Evolutionary conservation across 2,329 filamentous ascomycete species (phyloP).

Genomic region (Paraphoma chrysanthemicola): DNA sequence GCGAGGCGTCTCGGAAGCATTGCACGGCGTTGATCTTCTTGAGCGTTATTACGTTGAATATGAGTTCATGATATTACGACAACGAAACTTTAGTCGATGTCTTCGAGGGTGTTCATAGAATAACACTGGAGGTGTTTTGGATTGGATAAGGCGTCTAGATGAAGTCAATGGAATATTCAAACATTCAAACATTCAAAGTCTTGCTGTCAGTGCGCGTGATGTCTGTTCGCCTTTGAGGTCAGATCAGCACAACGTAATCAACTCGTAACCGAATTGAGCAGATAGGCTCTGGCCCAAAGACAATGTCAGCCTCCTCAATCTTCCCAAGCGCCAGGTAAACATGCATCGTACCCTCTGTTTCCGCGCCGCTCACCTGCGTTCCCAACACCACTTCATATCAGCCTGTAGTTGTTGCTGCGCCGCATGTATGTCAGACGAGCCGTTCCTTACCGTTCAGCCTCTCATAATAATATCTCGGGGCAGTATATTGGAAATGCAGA

Average conservation of each 20-base stretch:
- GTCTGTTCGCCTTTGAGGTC: too few relatives aligned
- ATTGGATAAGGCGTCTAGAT: neutral
- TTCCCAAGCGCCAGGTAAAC: neutral
- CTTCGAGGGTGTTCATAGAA: constrained; percentile 3
- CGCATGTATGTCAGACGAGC: constrained; percentile 12
- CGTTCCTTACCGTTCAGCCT: constrained; percentile 6
- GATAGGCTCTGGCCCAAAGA: too few relatives aligned
- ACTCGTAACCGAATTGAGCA: too few relatives aligned
- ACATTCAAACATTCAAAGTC: neutral
- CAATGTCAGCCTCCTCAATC: too few relatives aligned
- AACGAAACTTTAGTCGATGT: constrained; percentile 4
- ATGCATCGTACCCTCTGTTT: neutral
- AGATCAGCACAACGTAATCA: too few relatives aligned
- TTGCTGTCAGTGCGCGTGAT: too few relatives aligned
- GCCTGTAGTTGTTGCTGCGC: constrained; percentile 7
- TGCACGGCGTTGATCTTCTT: constrained; percentile 31
- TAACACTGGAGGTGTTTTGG: neutral
- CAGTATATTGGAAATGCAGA: neutral
- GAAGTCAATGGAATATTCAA: neutral
- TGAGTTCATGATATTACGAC: constrained; percentile 25
- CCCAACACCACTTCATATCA: neutral
- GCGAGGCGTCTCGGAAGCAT: constrained; percentile 43
- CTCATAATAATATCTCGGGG: neutral
- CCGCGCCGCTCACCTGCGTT: neutral
- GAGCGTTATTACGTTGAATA: constrained; percentile 31